Percentiles rank a stretch among this genome's conserved stretches.
These are phyloP conservation scores for Theileria luwenshuni DNA, from an alignment of 169 alveolate genomes.

Conservation along the genomic window DNA sequence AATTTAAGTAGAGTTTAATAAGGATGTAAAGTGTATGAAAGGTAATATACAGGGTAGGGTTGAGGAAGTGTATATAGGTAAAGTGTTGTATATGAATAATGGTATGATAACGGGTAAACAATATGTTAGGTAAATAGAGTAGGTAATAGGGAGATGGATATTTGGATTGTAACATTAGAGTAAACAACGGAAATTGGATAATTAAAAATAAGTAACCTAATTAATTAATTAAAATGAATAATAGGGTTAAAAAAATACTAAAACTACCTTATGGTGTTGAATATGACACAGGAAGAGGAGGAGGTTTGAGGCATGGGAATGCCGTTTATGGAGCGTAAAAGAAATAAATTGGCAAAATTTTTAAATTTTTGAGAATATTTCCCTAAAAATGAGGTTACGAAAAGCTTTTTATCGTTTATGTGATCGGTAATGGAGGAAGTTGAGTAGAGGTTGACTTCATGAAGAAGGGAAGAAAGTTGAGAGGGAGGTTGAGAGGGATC, in stretches of 20 bases:
- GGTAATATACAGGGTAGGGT: neutral
- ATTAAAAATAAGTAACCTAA: no score
- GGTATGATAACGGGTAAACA: neutral
- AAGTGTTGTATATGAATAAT: neutral
- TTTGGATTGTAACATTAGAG: no score
- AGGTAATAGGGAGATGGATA: neutral
- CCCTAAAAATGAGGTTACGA: constrained; percentile 16
- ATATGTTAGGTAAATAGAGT: neutral
- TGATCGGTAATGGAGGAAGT: constrained; percentile 5
- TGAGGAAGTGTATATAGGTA: constrained; percentile 7
- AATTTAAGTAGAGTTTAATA: no score
- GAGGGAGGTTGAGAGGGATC: no score
- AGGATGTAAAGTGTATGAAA: no score
- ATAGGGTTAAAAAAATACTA: no score
- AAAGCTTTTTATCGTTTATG: constrained; percentile 1
- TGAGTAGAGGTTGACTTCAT: constrained; percentile 14
- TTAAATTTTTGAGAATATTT: constrained; percentile 15
- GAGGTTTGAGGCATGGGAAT: constrained; percentile 29
- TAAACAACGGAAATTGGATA: no score
- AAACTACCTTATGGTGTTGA: constrained; percentile 27
- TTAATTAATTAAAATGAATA: no score
- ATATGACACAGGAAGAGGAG: constrained; percentile 11
- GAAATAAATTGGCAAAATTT: constrained; percentile 12
- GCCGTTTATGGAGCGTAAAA: constrained; percentile 34
- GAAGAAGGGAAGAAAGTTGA: neutral